These are phyloP conservation scores for Colletotrichum gigasporum DNA, from an alignment of 2,329 filamentous ascomycete species.

Conservation along the genomic window DNA sequence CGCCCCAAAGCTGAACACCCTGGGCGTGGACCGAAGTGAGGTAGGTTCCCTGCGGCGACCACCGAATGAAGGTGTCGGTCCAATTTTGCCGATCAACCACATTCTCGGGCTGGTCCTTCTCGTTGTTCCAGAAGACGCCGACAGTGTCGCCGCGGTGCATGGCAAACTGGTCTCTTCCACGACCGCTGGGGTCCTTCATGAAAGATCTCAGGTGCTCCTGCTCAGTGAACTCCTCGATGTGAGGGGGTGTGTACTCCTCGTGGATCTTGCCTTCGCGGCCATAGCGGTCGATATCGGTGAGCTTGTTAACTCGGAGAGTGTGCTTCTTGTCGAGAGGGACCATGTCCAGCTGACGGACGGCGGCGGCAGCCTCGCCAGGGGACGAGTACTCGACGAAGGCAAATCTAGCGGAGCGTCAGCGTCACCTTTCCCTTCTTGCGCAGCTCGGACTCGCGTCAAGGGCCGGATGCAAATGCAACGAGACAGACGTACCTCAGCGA, in stretches of 20 bases:
- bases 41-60: constrained; percentile 95
- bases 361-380: constrained; percentile 86
- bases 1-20: constrained; percentile 97
- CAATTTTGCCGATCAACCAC: constrained; percentile 94
- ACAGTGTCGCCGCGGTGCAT: constrained; percentile 94
- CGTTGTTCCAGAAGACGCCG: constrained; percentile 98
- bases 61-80: constrained; percentile 98
- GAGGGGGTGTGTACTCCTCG: constrained; percentile 85
- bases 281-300: constrained; percentile 97
- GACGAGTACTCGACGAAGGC: constrained; percentile 98
- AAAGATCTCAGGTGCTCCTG: constrained; percentile 96
- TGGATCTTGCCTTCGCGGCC: constrained; percentile 93
- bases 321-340: constrained; percentile 96
- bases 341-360: constrained; percentile 87
- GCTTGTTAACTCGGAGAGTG: constrained; percentile 94
- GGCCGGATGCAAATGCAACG: constrained; percentile 8
- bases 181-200: constrained; percentile 81
- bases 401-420: constrained; percentile 66
- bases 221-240: constrained; percentile 85
- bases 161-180: constrained; percentile 93
- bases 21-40: constrained; percentile 95
- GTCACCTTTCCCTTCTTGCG: neutral
- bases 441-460: too few species aligned
- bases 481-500: constrained; percentile 77
- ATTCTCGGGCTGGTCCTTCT: constrained; percentile 86